These are phyloP conservation scores for Pythium vanterpoolii DNA, from an alignment of 352 stramenopile genomes.

Conservation along the genomic window DNA sequence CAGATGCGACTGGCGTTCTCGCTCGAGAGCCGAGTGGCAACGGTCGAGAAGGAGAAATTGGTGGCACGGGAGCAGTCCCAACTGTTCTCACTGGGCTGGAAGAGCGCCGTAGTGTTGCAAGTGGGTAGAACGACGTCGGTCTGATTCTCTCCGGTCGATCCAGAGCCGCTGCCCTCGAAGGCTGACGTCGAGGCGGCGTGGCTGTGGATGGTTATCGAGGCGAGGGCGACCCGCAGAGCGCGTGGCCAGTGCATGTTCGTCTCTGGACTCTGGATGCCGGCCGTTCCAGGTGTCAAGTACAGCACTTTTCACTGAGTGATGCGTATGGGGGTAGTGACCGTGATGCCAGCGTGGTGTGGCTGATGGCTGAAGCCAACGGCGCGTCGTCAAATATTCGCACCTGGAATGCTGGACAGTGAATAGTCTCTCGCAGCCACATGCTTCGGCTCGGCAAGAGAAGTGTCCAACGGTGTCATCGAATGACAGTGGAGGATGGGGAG, in stretches of 20 bases:
- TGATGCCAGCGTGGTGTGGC: not conserved
- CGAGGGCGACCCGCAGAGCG: not conserved
- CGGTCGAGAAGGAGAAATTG: not conserved
- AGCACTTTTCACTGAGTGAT: not conserved
- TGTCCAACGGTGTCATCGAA: too few relatives aligned
- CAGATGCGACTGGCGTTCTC: not conserved
- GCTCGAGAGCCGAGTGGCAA: not conserved
- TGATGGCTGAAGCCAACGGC: not conserved
- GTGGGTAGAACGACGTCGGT: not conserved
- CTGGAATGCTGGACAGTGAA: not conserved
- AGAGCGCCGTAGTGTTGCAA: not conserved
- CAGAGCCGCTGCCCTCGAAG: not conserved
- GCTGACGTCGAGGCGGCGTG: not conserved
- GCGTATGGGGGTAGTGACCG: too few relatives aligned
- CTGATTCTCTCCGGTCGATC: not conserved
- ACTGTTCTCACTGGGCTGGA: not conserved
- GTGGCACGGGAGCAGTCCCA: not conserved
- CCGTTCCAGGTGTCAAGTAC: not conserved
- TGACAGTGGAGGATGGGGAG: too few relatives aligned
- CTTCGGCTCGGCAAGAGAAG: too few relatives aligned
- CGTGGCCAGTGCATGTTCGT: not conserved
- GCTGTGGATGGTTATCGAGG: too few relatives aligned
- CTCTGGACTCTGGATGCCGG: not conserved
- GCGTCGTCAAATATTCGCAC: not conserved
- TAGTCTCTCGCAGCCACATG: not conserved